Conservation (phyloP, 768 basidiomycete species). For the Pulveroboletus sp. region DNA sequence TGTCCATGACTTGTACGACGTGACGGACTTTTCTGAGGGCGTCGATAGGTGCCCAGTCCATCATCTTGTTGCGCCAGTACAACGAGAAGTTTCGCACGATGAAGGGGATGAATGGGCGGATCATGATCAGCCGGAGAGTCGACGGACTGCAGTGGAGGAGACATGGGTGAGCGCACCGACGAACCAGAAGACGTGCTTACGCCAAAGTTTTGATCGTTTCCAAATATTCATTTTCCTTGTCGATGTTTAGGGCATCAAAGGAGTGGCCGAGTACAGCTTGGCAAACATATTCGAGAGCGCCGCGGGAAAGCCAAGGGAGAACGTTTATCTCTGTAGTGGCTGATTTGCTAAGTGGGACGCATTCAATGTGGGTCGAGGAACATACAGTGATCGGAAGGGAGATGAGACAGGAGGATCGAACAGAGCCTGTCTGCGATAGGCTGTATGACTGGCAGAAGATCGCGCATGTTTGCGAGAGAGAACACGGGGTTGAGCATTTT, state of each 20-base stretch:
- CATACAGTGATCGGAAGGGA: slow-evolving; percentile 25
- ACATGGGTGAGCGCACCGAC: not conserved
- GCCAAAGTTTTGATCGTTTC: slow-evolving; percentile 29
- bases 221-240: slow-evolving; percentile 26
- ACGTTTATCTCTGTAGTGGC: slow-evolving; percentile 32
- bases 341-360: slow-evolving; percentile 5
- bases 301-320: slow-evolving; percentile 31
- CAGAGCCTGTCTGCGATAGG: slow-evolving; percentile 31
- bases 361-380: not conserved
- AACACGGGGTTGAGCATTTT: slow-evolving; percentile 36
- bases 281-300: slow-evolving; percentile 36
- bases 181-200: slow-evolving; percentile 19
- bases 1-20: slow-evolving; percentile 31
- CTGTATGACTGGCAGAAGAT: slow-evolving; percentile 29
- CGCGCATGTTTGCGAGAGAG: slow-evolving; percentile 29
- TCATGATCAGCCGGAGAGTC: slow-evolving; percentile 22
- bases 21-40: slow-evolving; percentile 26
- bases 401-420: slow-evolving; percentile 14
- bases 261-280: slow-evolving; percentile 34
- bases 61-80: slow-evolving; percentile 32
- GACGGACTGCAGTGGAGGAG: slow-evolving; percentile 22
- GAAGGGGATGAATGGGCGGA: slow-evolving; percentile 33
- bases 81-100: slow-evolving; percentile 27
- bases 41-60: slow-evolving; percentile 31
- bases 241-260: slow-evolving; percentile 28